Conservation (phyloP, 306 rosid species). For the Casuarina equisetifolia region DNA sequence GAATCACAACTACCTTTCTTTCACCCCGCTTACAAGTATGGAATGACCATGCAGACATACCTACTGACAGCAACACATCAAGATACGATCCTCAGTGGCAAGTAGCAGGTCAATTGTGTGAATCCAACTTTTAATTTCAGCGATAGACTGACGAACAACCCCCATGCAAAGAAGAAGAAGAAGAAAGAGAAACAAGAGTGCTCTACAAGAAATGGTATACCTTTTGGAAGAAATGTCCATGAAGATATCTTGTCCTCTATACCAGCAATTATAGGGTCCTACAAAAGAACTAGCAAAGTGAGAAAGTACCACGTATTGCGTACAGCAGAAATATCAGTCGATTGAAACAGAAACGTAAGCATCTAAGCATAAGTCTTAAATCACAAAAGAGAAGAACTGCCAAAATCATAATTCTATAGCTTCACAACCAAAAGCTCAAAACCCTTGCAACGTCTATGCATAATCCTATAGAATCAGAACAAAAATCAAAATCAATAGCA, state of each 20-base stretch:
- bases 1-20: background rate
- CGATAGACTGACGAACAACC: background rate
- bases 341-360: background rate
- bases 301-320: conserved; percentile 19
- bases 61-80: background rate
- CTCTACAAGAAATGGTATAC: conserved; percentile 37
- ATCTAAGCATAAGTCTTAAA: background rate
- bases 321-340: background rate
- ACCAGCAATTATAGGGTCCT: conserved; percentile 91
- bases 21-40: background rate
- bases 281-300: conserved; percentile 26
- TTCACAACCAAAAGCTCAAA: background rate
- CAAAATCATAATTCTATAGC: background rate
- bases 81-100: background rate
- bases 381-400: background rate
- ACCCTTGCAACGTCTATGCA: too few species aligned
- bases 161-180: background rate
- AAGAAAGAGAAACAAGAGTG: background rate
- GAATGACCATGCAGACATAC: background rate
- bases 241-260: conserved; percentile 93
- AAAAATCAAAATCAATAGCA: background rate
- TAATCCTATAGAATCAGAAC: background rate
- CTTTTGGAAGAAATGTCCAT: conserved; percentile 99
- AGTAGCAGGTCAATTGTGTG: background rate
- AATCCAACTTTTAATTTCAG: background rate